These are phyloP conservation scores for Euphorbia celastroides DNA, from an alignment of 441 rosid species.

Conservation along the genomic window DNA sequence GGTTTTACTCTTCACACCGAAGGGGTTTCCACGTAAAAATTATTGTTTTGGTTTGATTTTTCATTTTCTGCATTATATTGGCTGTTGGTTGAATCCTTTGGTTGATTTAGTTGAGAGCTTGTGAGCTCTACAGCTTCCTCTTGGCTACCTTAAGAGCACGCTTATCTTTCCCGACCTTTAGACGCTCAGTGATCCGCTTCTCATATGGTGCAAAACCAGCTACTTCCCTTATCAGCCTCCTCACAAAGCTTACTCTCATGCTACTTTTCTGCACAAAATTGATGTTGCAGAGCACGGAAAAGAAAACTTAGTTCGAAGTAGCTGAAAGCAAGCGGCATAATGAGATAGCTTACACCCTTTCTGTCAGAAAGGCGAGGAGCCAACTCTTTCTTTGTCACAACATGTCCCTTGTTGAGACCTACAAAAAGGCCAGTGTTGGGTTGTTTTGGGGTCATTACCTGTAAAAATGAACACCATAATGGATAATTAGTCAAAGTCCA, in stretches of 20 bases:
- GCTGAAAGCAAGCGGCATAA: background rate
- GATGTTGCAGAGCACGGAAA: background rate
- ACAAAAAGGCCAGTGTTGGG: slow-evolving; percentile 47
- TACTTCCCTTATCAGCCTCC: slow-evolving; percentile 48
- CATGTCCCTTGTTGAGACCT: slow-evolving; percentile 52
- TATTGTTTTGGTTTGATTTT: slow-evolving; percentile 57
- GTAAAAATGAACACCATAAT: background rate
- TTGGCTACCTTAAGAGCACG: slow-evolving; percentile 50
- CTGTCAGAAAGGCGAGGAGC: slow-evolving; percentile 44
- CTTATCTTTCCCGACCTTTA: slow-evolving; percentile 57
- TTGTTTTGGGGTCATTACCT: slow-evolving; percentile 46
- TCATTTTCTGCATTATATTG: too few species aligned
- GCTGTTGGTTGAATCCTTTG: too few species aligned
- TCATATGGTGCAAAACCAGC: slow-evolving; percentile 58
- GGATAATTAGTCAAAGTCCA: background rate
- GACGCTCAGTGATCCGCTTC: slow-evolving; percentile 51
- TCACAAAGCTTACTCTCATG: slow-evolving; percentile 51
- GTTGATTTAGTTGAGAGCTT: too few species aligned
- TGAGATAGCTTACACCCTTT: slow-evolving; percentile 37
- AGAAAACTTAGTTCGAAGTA: background rate
- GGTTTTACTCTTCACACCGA: too few species aligned
- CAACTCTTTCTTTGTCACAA: slow-evolving; percentile 49
- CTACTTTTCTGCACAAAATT: slow-evolving; percentile 37
- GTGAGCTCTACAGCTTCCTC: slow-evolving; percentile 50
- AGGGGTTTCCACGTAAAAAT: slow-evolving; percentile 8